Evolutionary conservation across 192 early-diverging fungal genomes (phyloP).

Genomic region (Fimicolochytrium jonesii): DNA sequence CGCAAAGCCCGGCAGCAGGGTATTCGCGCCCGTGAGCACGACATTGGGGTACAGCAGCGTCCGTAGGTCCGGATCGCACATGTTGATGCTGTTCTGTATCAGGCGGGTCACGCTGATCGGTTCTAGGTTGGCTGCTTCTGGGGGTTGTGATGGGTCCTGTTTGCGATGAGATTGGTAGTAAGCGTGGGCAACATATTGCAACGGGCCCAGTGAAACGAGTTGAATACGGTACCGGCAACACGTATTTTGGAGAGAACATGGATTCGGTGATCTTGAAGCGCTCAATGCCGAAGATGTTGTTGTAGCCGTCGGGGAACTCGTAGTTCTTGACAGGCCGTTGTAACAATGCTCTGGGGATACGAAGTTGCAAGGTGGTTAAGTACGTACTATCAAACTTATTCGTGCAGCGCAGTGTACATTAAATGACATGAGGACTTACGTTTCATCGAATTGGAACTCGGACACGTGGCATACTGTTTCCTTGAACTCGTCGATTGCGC

Average conservation of each 20-base stretch:
- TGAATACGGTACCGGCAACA: conserved; percentile 25
- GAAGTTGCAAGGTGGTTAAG: too few relatives aligned
- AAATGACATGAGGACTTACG: conserved; percentile 52
- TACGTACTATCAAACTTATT: too few relatives aligned
- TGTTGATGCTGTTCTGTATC: conserved; percentile 63
- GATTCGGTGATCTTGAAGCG: conserved; percentile 82
- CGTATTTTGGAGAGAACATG: conserved; percentile 71
- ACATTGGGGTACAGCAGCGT: conserved; percentile 75
- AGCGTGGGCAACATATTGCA: neutral
- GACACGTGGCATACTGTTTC: conserved; percentile 84
- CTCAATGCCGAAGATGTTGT: conserved; percentile 70
- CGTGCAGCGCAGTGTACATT: too few relatives aligned
- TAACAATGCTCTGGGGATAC: too few relatives aligned
- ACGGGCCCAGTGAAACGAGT: too few relatives aligned
- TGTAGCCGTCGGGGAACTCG: conserved; percentile 96
- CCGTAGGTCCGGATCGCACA: conserved; percentile 86
- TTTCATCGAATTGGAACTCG: conserved; percentile 64
- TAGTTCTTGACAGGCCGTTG: conserved; percentile 75
- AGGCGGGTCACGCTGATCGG: conserved; percentile 64
- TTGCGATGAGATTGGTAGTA: neutral
- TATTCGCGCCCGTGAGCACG: conserved; percentile 87
- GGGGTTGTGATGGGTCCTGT: conserved; percentile 9
- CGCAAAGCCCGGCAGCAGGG: conserved; percentile 79
- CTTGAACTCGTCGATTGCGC: conserved; percentile 88
- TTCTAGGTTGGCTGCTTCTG: neutral